Conservation (phyloP, 2,329 filamentous ascomycete species). For the Hortaea werneckii region DNA sequence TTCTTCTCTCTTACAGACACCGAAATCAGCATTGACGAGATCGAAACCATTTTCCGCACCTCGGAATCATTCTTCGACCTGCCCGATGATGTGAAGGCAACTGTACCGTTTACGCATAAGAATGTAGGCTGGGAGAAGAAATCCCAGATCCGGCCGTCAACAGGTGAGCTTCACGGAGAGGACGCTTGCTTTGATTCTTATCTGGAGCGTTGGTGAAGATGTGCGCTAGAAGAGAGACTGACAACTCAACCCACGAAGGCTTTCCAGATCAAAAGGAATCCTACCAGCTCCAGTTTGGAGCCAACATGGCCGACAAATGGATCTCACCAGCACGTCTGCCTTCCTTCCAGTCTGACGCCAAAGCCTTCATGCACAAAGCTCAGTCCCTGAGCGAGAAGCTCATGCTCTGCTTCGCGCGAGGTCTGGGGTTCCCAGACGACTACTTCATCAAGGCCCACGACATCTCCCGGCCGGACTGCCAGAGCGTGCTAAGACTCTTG, state of each 20-base stretch:
- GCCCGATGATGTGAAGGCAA: constrained; percentile 41
- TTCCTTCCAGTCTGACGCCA: constrained; percentile 36
- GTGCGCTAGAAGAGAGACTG: too few relatives aligned
- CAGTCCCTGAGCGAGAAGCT: constrained; percentile 46
- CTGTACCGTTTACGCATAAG: constrained; percentile 43
- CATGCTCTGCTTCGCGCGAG: constrained; percentile 50
- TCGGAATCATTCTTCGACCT: constrained; percentile 47
- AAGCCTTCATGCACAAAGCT: constrained; percentile 45
- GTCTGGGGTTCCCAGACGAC: constrained; percentile 45
- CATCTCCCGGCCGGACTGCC: constrained; percentile 37
- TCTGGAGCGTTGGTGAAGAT: too few relatives aligned
- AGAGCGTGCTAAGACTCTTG: constrained; percentile 46
- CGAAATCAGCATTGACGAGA: constrained; percentile 39
- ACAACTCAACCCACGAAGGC: constrained; percentile 22
- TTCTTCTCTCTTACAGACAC: constrained; percentile 51
- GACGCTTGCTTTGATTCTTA: too few relatives aligned
- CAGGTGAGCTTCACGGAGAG: constrained; percentile 13
- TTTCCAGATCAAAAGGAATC: constrained; percentile 50
- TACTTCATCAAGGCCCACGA: constrained; percentile 49
- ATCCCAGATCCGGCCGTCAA: constrained; percentile 49
- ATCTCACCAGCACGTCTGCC: constrained; percentile 38
- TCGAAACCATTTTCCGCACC: constrained; percentile 43
- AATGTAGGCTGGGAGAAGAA: constrained; percentile 55
- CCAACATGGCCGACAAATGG: constrained; percentile 44
- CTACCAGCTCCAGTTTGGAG: constrained; percentile 54